Evolutionary conservation across 441 rosid species (phyloP), one percentile per base, ranked within the genome.

Genomic region (Manihot esculenta): DNA sequence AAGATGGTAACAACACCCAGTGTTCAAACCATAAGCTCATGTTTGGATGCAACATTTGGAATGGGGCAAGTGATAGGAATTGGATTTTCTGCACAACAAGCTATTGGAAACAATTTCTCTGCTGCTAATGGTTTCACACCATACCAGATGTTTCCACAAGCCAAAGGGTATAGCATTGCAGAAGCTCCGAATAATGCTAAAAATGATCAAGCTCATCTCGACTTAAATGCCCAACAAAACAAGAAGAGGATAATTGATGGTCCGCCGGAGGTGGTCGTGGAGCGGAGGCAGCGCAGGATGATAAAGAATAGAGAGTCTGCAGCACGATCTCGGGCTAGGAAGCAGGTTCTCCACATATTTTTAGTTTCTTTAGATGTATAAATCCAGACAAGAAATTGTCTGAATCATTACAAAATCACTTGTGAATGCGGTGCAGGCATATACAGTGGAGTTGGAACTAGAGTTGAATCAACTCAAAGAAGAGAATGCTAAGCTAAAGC

Each of bases 291-390:
- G 38, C 89, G 95, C 0, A 81, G 97, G 72, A 94, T 94, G 97
- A 94, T 94, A 10, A 91, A 94, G 84, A 94, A 94, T 66, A 82
- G 95, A 10, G 99, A 94, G 67, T 94, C 99, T 0, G 99, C 97
- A 0, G 97, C 97, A 18, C 69, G 99, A 33, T 94, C 99, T 35
- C 85, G 99, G 15, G 99, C 99, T n/a, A 79, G 99, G 73, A 90
- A 88, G 76, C 99, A 91, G 88, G 98, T 94, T 11, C 33, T 23
- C 9, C 17, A 23, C 33, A 24, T 53, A 30, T 30, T 1, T 20
- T 20, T 51, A n/a, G 7, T 8, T 20, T 18, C 4, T 18, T 50
- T 50, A 17, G 4, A 49, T 49, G 11, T 20, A 38, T 38, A 38
- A 38, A 38, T 38, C 42, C 1, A 38, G 42, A 9, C 42, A 5